Evolutionary conservation across 2,329 filamentous ascomycete species (phyloP).

Genomic region (Atkinsonella texensis): DNA sequence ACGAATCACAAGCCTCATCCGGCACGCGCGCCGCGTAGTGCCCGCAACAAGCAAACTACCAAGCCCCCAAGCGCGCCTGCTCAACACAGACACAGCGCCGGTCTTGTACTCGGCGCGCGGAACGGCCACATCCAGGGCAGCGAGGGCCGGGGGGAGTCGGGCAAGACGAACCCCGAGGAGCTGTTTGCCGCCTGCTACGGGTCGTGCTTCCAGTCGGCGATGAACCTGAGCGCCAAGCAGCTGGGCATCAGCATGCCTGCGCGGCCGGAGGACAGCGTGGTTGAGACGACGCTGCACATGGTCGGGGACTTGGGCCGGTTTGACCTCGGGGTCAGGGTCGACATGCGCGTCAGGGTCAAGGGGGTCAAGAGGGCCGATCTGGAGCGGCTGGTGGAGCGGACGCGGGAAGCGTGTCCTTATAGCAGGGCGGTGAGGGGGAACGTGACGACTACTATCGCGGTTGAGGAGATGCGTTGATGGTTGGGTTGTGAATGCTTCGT

Average conservation of each 20-base stretch:
- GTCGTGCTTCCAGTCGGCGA: conserved; percentile 33
- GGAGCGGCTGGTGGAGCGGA: conserved; percentile 15
- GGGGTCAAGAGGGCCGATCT: conserved; percentile 13
- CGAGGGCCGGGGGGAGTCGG: conserved; percentile 20
- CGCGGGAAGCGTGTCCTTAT: conserved; percentile 18
- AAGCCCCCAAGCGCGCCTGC: conserved; percentile 9
- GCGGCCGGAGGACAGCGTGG: conserved; percentile 22
- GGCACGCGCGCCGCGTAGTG: not conserved
- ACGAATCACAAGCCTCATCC: not conserved
- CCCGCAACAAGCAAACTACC: not conserved
- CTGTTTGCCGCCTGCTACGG: conserved; percentile 35
- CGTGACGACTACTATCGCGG: conserved; percentile 14
- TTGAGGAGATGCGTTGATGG: conserved; percentile 3
- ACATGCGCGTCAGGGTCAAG: conserved; percentile 27
- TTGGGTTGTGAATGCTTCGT: too few relatives aligned
- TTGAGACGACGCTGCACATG: conserved; percentile 29
- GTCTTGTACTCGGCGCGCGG: conserved; percentile 26
- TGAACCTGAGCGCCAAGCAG: conserved; percentile 28
- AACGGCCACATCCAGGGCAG: conserved; percentile 15
- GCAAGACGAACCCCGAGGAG: conserved; percentile 35
- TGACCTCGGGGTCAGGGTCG: conserved; percentile 31
- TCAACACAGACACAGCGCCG: conserved; percentile 27
- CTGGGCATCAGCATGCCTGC: conserved; percentile 29
- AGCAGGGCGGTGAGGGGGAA: conserved; percentile 17
- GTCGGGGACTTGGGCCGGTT: conserved; percentile 31